Percentiles rank a stretch among this genome's conserved stretches.
These are phyloP conservation scores for Cercospora janseana DNA, from an alignment of 2,329 filamentous ascomycete species.

Conservation along the genomic window DNA sequence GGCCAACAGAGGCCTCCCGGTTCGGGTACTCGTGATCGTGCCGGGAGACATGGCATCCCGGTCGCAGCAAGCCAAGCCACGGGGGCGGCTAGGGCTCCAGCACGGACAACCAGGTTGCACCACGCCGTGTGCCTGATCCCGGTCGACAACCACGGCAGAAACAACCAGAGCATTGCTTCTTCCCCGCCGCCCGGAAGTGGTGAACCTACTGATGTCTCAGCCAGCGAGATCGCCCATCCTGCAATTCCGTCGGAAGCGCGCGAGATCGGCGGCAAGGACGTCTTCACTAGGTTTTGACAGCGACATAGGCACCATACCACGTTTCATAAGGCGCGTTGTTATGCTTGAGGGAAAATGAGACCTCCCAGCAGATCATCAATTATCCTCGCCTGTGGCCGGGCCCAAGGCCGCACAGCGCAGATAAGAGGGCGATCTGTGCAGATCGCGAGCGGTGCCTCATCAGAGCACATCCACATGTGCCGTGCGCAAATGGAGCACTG, in stretches of 20 bases:
- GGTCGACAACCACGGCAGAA: constrained; percentile 8
- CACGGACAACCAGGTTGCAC: constrained; percentile 1
- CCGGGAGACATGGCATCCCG: not conserved
- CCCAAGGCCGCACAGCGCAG: too few species aligned
- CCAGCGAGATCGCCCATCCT: constrained; percentile 7
- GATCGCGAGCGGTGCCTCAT: too few species aligned
- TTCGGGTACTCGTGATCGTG: too few species aligned
- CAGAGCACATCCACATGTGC: too few species aligned
- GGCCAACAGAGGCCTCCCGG: too few species aligned
- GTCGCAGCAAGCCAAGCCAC: not conserved
- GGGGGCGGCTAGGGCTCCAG: not conserved
- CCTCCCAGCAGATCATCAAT: not conserved
- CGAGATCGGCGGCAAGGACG: not conserved
- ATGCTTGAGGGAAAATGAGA: not conserved
- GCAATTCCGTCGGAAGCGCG: constrained; percentile 16
- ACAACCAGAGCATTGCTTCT: constrained; percentile 9
- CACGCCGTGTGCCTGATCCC: not conserved
- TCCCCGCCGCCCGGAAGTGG: constrained; percentile 3
- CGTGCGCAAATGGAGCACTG: too few species aligned
- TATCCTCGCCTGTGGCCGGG: too few species aligned
- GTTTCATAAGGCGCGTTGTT: constrained; percentile 3
- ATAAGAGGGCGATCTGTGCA: not conserved
- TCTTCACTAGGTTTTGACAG: not conserved
- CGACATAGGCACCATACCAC: not conserved
- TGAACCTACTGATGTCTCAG: constrained; percentile 11